Base-by-base conservation (phyloP, 371 early-diverging fungal genomes). In the Nematocida displodere region DNA sequence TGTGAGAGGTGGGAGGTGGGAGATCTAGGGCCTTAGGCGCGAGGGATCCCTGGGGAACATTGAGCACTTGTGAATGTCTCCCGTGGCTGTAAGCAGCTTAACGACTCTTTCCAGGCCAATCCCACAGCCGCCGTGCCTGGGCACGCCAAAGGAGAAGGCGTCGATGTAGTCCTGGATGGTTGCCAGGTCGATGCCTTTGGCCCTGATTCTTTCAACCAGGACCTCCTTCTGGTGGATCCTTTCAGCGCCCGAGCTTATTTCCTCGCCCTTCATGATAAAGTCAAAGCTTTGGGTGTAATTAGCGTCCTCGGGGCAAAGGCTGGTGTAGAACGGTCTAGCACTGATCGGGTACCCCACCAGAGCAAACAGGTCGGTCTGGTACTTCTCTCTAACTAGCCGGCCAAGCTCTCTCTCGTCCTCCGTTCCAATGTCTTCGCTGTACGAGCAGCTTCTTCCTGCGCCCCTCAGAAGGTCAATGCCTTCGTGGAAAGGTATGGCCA, bases 51-150 rank as follows among this genome's bases (percentile, higher is more conserved):
- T 91, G 47, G 99, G 99, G 91, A 96, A 99, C 84, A 97, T 82
- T 53, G 90, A 90, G 49, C 91, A 87, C 80, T 90, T 89, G 71
- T 97, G 89, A 83, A 99, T 97, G 87, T 97, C 95, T 76, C 89
- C 89, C 26, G 95, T 86, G 78, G 89, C 90, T 78, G 96, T 88
- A 85, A 91, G 95, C 65, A 95, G 86, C 91, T 97, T 96, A 64
- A 95, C 87, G 54, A 99, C 92, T 80, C 99, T 90, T 84, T 99
- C 98, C 47, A 96, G 85, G 71, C 89, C 89, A 71, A 97, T 90
- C 80, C 97, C 97, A 84, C 96, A 95, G 77, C 99, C 99, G 67
- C 93, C 98, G 82, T 99, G 99, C 39, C 95, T 95, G 55, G 98
- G 93, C 39, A 91, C 95, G 40, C 96, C 99, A 83, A 88, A 91